Evolutionary conservation across 2,329 filamentous ascomycete genomes (phyloP).

Genomic region (Phyllachora maydis): DNA sequence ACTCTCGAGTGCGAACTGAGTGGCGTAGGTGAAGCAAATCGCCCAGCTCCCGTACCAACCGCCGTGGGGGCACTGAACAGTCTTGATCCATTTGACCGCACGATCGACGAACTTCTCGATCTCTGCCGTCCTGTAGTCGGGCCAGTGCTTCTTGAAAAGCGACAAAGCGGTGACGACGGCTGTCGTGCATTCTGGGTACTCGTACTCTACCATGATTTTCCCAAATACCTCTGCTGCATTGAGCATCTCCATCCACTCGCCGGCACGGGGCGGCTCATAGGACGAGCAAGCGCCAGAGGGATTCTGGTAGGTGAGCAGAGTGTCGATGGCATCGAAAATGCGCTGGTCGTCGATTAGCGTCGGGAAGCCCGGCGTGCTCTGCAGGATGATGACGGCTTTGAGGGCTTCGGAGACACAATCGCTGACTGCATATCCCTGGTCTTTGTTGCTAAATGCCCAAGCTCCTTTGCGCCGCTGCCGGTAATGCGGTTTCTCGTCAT

Average conservation of each 20-base stretch:
- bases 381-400: slow-evolving; percentile 64
- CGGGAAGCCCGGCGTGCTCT: slow-evolving; percentile 58
- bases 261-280: slow-evolving; percentile 70
- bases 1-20: slow-evolving; percentile 88
- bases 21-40: slow-evolving; percentile 94
- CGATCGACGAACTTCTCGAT: slow-evolving; percentile 52
- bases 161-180: slow-evolving; percentile 77
- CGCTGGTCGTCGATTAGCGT: slow-evolving; percentile 54
- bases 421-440: slow-evolving; percentile 86
- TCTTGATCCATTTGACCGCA: slow-evolving; percentile 68
- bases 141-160: slow-evolving; percentile 64
- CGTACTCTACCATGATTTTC: slow-evolving; percentile 95
- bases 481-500: slow-evolving; percentile 62
- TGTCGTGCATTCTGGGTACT: slow-evolving; percentile 95
- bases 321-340: slow-evolving; percentile 75
- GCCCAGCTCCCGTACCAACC: slow-evolving; percentile 97
- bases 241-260: slow-evolving; percentile 58
- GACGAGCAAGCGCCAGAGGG: slow-evolving; percentile 67
- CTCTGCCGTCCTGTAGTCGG: slow-evolving; percentile 56
- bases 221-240: slow-evolving; percentile 96
- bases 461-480: slow-evolving; percentile 80
- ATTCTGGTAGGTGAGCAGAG: slow-evolving; percentile 83
- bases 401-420: slow-evolving; percentile 87
- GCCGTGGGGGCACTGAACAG: slow-evolving; percentile 59
- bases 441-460: slow-evolving; percentile 87